Base-by-base conservation (phyloP, 768 basidiomycete species). In the Suillus decipiens region DNA sequence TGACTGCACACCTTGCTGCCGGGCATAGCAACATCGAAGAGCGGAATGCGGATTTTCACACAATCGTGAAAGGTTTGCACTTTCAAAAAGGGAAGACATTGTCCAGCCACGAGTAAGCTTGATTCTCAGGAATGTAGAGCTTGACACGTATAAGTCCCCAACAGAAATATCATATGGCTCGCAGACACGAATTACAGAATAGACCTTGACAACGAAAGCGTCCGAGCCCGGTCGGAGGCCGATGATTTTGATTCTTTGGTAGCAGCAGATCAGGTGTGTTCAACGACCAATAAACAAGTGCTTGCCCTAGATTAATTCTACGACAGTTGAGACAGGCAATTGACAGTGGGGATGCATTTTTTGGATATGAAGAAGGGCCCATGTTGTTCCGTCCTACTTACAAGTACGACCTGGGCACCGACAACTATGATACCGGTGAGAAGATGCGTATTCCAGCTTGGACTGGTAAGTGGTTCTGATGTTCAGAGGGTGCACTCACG, bases 141-240 rank as follows among this genome's bases (percentile, higher is more conserved):
- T 61, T 59, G 60, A 34, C 39, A 31, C 39, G 66, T 5, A 68
- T 61, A 7, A 59, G 61, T n/a, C 1, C 54, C 28, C n/a, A 22
- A 14, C 68, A 99, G 96, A 61, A 92, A 95, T 73, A 82, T 98
- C 39, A 82, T 99, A 50, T 99, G 96, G 95, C 80, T 95, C 10
- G 96, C 91, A 11, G 97, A 99, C 75, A 91, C 92, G 56, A 99
- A 99, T 72, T 99, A 99, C 73, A 90, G 97, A 24, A 89, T 99
- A 63, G 86, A 93, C 64, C 79, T 97, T 59, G 85, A 95, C 53
- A 95, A 97, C 73, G 87, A 89, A 17, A 86, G 82, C 12, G 96
- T 90, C 24, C 82, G 94, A 61, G 75, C 82, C n/a, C 76, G 89
- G 1, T 90, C 87, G 1, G 81, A 79, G 48, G 77, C 77, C 1